Evolutionary conservation across 139 green algal species (phyloP), one percentile per base, ranked within the genome.

Genomic region (Desmodesmus armatus): DNA sequence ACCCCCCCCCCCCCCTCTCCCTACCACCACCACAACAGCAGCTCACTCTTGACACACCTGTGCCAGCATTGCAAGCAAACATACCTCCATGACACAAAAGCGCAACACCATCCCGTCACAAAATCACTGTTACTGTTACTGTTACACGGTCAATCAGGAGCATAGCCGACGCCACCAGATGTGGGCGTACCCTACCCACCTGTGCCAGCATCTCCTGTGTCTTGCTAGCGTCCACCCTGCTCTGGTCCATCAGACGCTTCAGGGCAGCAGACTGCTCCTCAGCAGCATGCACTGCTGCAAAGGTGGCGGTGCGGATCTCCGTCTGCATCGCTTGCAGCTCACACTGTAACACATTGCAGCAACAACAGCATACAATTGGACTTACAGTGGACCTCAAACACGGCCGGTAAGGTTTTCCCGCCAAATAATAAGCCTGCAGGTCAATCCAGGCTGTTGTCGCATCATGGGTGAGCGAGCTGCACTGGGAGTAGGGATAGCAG

Each of bases 241-340:
- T 55, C 29, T 84, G 78, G 47, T 84, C 78, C 78, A 84, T 84
- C 41, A 84, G 43, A 11, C 78, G 62, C 33, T 75, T 84, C 27
- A 84, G 62, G 31, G 66, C 19, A 2, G 73, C 73, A 49, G 31
- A 37, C 73, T 80, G 73, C 73, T 80, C 40, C 73, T 80, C 73
- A 15, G 73, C 73, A 44, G 73, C 73, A 13, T 49, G 47, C 0
- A 49, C 49, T 25, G 73, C 73, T 29, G 33, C 17, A 44, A 80
- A 80, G 17, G 40, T 37, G 7, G 67, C 67, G 13, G 19, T 75
- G 37, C 17, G 67, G 33, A 75, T 49, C 11, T 75, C 67, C 3
- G 0, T 5, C 67, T 75, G 67, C 0, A 75, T 15, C 19, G 9
- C 37, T 3, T 35, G 37, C 3, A 75, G 37, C 67, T 75, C 67